Evolutionary conservation across 1,139 yeast genomes (phyloP).

Genomic region (Pichia sp.): DNA sequence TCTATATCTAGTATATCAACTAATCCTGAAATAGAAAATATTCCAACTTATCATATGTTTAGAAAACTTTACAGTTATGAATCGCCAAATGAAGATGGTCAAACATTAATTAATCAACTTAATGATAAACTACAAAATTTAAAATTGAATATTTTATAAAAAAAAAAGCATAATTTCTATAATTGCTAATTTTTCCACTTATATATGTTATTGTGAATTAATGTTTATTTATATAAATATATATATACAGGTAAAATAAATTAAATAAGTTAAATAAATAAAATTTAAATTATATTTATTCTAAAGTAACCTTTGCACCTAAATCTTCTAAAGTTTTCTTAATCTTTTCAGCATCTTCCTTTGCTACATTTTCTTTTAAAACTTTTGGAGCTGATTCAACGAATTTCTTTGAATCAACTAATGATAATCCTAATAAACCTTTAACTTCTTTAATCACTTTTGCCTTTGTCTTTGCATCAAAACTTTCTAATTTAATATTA

Average conservation of each 20-base stretch:
- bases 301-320: constrained; percentile 89
- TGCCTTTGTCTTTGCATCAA: constrained; percentile 93
- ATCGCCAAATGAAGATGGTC: not conserved
- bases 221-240: not conserved
- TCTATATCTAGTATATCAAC: no score
- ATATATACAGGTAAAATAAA: constrained; percentile 10
- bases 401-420: constrained; percentile 95
- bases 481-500: constrained; percentile 83
- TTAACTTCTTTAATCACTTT: constrained; percentile 97
- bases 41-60: not conserved
- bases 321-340: constrained; percentile 88
- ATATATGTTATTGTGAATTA: no score
- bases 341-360: constrained; percentile 89
- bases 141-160: not conserved
- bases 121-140: not conserved
- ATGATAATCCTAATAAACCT: constrained; percentile 80
- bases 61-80: not conserved
- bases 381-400: constrained; percentile 97
- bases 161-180: not conserved
- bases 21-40: not conserved
- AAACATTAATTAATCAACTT: not conserved
- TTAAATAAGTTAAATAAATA: not conserved
- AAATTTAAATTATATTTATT: constrained; percentile 37
- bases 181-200: not conserved
- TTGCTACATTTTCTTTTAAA: constrained; percentile 76